Evolutionary conservation across 78 protist species (phyloP).

Genomic region (Polysphondylium violaceum): DNA sequence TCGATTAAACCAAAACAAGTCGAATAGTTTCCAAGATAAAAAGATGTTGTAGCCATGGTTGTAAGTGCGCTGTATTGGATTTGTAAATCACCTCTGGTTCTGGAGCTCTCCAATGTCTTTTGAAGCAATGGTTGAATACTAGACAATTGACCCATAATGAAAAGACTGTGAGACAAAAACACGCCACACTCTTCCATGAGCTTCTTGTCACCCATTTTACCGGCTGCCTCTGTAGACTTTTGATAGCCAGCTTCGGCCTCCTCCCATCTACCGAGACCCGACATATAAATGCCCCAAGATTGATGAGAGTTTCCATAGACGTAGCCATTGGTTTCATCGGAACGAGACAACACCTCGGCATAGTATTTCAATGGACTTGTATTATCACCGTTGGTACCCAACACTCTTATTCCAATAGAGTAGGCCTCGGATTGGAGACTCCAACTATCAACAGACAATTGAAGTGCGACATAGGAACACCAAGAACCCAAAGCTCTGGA

Average conservation of each 20-base stretch:
- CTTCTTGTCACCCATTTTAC: conserved; percentile 58
- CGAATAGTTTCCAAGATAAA: background rate
- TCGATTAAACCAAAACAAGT: background rate
- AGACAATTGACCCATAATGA: background rate
- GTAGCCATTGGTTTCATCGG: conserved; percentile 60
- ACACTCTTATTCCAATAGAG: conserved; percentile 55
- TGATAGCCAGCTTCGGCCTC: conserved; percentile 58
- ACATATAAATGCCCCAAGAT: conserved; percentile 62
- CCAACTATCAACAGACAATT: conserved; percentile 53
- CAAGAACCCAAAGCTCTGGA: conserved; percentile 18
- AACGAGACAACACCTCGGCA: conserved; percentile 32
- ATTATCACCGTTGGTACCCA: conserved; percentile 57
- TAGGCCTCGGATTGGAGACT: conserved; percentile 59
- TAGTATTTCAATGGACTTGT: conserved; percentile 60
- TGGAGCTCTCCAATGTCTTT: conserved; percentile 30
- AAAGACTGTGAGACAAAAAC: conserved; percentile 20
- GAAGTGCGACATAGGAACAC: conserved; percentile 45
- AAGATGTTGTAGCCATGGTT: background rate
- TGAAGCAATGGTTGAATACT: background rate
- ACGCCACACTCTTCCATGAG: conserved; percentile 51
- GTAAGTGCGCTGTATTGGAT: conserved; percentile 17
- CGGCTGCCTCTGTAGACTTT: conserved; percentile 35
- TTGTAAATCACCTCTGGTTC: conserved; percentile 56
- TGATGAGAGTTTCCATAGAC: conserved; percentile 78
- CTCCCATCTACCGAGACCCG: conserved; percentile 52